These are phyloP conservation scores for Myochromella boudieri DNA, from an alignment of 768 basidiomycete species.

Conservation along the genomic window DNA sequence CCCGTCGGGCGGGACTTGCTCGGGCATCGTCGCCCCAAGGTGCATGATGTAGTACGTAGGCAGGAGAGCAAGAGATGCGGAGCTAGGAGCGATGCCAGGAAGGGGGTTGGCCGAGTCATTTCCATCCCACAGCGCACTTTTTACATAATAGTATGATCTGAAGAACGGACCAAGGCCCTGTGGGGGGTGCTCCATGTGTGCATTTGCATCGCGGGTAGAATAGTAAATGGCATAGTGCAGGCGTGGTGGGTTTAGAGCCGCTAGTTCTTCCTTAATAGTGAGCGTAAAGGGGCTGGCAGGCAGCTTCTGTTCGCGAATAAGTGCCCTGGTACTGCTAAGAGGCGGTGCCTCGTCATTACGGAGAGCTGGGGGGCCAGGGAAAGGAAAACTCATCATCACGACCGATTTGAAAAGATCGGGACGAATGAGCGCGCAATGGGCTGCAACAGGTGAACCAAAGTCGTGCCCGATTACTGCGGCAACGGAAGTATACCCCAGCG, in stretches of 20 bases:
- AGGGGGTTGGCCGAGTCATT: conserved; percentile 44
- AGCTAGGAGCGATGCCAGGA: conserved; percentile 27
- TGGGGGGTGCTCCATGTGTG: conserved; percentile 42
- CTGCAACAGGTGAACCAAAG: conserved; percentile 55
- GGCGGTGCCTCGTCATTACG: no score
- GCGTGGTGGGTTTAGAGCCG: conserved; percentile 44
- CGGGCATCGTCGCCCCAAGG: conserved; percentile 50
- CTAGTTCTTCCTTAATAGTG: conserved; percentile 27
- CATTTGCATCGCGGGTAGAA: conserved; percentile 44
- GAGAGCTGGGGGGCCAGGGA: conserved; percentile 42
- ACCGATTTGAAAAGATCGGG: conserved; percentile 57
- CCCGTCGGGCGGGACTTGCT: conserved; percentile 36
- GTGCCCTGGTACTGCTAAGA: no score
- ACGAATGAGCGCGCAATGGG: conserved; percentile 49
- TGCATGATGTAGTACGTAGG: conserved; percentile 68
- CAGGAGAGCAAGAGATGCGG: conserved; percentile 37
- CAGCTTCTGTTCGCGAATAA: conserved; percentile 6
- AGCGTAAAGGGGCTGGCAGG: conserved; percentile 14
- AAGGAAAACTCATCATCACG: conserved; percentile 62
- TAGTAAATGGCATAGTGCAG: conserved; percentile 61
- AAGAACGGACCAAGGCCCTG: conserved; percentile 47
- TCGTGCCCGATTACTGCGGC: conserved; percentile 62
- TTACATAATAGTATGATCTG: conserved; percentile 57
- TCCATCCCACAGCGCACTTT: conserved; percentile 51
- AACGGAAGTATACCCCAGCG: conserved; percentile 47